Evolutionary conservation across 1,139 yeast genomes (phyloP), one percentile per base, ranked within the genome.

Genomic region (Diutina scorzettiae): DNA sequence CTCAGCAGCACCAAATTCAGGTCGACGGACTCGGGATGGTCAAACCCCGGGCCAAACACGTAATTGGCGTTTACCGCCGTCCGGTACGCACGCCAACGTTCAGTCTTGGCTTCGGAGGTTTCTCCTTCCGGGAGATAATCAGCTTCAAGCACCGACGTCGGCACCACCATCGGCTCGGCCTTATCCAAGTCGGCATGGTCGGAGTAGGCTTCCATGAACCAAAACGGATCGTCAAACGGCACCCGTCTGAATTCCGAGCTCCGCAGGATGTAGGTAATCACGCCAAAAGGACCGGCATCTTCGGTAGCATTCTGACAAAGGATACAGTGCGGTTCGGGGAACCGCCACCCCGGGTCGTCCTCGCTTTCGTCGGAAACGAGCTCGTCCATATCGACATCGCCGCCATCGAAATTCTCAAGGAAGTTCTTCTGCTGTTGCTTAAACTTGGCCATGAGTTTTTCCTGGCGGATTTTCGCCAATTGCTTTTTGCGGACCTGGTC

Each of bases 241-340:
- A 81, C 69, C 12, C 66, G 63, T 42, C 94, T 61, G 47, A 77
- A 75, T 41, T 74, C 80, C 5, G 84, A 73, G 0, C 83, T 66
- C 40, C 70, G 71, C 3, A 78, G 64, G 24, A 81, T 65, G 52
- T 76, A 71, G 8, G 81, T 71, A 36, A 83, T 74, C 14, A 82
- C 70, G 0, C 95, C 96, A 62, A 82, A 86, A 0, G 85, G 75
- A 9, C 84, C 87, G 20, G 76, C 74, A 41, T 73, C 72, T 20
- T 72, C 76, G 2, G 79, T 71, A 0, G 87, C 81, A 76, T 85
- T 86, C 51, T 89, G 94, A 57, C 98, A 91, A 25, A 91, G 68
- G 33, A 89, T 81, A 56, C 98, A 91, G 47, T 78, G 82, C 32
- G 81, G 80, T 34, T 78, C 82, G 0, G 95, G 95, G 52, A 75